Conservation (phyloP, 768 basidiomycete species). For the Tulasnella sp. region DNA sequence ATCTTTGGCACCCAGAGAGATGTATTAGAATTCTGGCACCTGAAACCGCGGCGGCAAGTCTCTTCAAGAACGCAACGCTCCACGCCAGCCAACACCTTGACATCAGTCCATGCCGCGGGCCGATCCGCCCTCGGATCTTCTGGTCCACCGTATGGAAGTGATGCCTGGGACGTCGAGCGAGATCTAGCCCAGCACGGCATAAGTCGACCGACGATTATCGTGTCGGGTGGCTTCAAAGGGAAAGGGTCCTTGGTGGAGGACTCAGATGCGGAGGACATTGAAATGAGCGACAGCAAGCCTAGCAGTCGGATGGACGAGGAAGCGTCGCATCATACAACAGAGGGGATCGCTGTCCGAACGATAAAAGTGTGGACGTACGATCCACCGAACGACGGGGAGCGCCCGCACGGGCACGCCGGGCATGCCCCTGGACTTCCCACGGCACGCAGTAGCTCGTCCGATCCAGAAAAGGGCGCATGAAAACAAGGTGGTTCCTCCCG, state of each 20-base stretch:
- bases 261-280: neutral
- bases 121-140: constrained; percentile 8
- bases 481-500: neutral
- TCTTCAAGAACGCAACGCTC: constrained; percentile 1
- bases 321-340: neutral
- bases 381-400: neutral
- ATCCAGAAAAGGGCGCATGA: neutral
- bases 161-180: constrained; percentile 6
- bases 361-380: constrained; percentile 7
- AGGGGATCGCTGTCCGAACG: neutral
- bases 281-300: constrained; percentile 10
- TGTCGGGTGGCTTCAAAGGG: neutral
- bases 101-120: neutral
- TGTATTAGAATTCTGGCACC: constrained; percentile 19
- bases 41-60: neutral
- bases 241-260: neutral
- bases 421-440: neutral
- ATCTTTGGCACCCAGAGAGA: constrained; percentile 26
- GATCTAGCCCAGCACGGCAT: neutral
- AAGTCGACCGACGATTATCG: neutral
- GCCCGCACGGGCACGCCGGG: neutral
- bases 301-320: neutral
- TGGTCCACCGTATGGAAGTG: neutral
- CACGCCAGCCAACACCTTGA: neutral
- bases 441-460: neutral